Evolutionary conservation across 106 monocot species (phyloP), one percentile per base, ranked within the genome.

Genomic region (Platanthera guangdongensis): DNA sequence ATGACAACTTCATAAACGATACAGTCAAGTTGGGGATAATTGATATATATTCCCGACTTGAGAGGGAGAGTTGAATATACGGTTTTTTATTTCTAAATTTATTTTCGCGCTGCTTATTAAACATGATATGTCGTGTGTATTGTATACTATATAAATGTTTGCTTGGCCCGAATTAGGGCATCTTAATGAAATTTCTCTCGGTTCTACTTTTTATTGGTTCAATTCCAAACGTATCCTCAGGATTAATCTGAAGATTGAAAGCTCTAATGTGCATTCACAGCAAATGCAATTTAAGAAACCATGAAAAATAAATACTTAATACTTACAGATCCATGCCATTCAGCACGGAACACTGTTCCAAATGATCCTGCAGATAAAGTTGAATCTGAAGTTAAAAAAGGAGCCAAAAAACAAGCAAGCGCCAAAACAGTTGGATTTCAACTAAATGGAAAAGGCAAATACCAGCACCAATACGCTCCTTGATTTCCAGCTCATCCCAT

Each of bases 311-410:
- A 60, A 60, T 60, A 39, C 39, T 39, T 39, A 39, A 39, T 39
- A 80, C 85, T 78, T 79, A 93, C 92, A 45, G 92, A 93, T 82
- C 87, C 90, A 90, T 93, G 83, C 92, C 92, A 93, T 79, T 93
- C 90, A 50, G 92, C 92, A 83, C 81, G 92, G 74, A 89, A 90
- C 25, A 93, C 92, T 5, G 90, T 88, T 9, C 92, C 92, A 87
- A 93, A 93, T 55, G 92, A 93, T 75, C 92, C 92, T 93, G 73
- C 48, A 50, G 59, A 11, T 21, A 18, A 59, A 59, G 59, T 6
- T 19, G 21, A 60, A 39, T 39, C 39, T 39, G 39, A 39, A 39
- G 39, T 39, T 47, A 62, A 63, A 47, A 73, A 28, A 79, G 55
- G 46, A 52, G 15, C 13, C 57, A 7, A 48, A 52, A 62, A 77